Evolutionary conservation across 768 basidiomycete genomes (phyloP).

Genomic region (Panus rudis): DNA sequence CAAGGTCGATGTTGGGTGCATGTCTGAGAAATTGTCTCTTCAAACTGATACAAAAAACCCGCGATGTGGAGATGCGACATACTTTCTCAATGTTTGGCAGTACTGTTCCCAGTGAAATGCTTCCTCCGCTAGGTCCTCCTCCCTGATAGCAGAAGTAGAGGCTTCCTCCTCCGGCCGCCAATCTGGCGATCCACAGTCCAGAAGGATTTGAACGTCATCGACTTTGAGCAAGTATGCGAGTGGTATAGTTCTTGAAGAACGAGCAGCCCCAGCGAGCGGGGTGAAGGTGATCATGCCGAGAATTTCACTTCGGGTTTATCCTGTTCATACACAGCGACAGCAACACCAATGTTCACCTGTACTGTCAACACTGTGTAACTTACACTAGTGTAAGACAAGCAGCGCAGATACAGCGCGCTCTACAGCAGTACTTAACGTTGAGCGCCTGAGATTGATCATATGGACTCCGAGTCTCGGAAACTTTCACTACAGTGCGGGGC

Average conservation of each 20-base stretch:
- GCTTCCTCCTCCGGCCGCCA: slow-evolving; percentile 64
- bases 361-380: too few relatives aligned
- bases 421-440: too few relatives aligned
- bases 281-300: slow-evolving; percentile 86
- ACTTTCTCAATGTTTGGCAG: slow-evolving; percentile 63
- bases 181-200: slow-evolving; percentile 93
- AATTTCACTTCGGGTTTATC: too few relatives aligned
- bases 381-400: too few relatives aligned
- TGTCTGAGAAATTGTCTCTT: slow-evolving; percentile 36
- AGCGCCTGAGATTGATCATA: too few relatives aligned
- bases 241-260: slow-evolving; percentile 53
- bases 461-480: too few relatives aligned
- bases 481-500: too few relatives aligned
- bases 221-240: slow-evolving; percentile 86
- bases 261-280: slow-evolving; percentile 80
- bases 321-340: too few relatives aligned
- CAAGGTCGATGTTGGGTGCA: slow-evolving; percentile 80
- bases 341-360: too few relatives aligned
- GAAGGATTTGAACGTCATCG: slow-evolving; percentile 87
- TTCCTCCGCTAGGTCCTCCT: slow-evolving; percentile 25
- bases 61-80: slow-evolving; percentile 20
- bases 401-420: too few relatives aligned
- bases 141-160: slow-evolving; percentile 16
- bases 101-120: slow-evolving; percentile 55
- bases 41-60: background rate